phyloP scores from a whole-genome alignment of 805 yeast genomes.

The Pichia pseudocactophila region DNA sequence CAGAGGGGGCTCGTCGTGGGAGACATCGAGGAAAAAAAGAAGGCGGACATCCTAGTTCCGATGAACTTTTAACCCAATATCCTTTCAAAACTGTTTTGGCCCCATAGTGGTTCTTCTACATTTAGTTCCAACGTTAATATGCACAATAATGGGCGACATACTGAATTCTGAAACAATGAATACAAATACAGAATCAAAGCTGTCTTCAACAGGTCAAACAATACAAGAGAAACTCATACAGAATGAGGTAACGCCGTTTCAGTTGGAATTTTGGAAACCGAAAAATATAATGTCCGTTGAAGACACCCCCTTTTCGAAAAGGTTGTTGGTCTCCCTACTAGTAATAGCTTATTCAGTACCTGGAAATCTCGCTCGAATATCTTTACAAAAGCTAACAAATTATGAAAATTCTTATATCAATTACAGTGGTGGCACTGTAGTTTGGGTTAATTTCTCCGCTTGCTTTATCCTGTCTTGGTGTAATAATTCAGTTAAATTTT shows the following conservation, averaged over 20 bases:
- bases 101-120: too few relatives aligned
- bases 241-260: constrained; percentile 10
- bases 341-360: constrained; percentile 11
- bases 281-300: constrained; percentile 12
- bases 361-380: constrained; percentile 12
- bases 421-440: constrained; percentile 26
- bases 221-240: constrained; percentile 10
- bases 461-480: constrained; percentile 58
- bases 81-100: too few relatives aligned
- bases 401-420: constrained; percentile 14
- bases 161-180: too few relatives aligned
- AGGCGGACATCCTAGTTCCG: too few relatives aligned
- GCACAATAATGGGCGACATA: not conserved
- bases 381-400: constrained; percentile 12
- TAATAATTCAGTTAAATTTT: constrained; percentile 12
- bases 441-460: constrained; percentile 75
- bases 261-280: constrained; percentile 15
- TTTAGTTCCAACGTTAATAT: too few relatives aligned
- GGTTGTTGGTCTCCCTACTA: constrained; percentile 7
- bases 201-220: not conserved
- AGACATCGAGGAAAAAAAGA: too few relatives aligned
- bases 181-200: not conserved
- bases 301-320: constrained; percentile 14
- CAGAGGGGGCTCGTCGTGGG: too few relatives aligned
- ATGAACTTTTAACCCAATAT: too few relatives aligned